Evolutionary conservation across 1,284 basidiomycete genomes (phyloP).

Genomic region (Chondrostereum purpureum): DNA sequence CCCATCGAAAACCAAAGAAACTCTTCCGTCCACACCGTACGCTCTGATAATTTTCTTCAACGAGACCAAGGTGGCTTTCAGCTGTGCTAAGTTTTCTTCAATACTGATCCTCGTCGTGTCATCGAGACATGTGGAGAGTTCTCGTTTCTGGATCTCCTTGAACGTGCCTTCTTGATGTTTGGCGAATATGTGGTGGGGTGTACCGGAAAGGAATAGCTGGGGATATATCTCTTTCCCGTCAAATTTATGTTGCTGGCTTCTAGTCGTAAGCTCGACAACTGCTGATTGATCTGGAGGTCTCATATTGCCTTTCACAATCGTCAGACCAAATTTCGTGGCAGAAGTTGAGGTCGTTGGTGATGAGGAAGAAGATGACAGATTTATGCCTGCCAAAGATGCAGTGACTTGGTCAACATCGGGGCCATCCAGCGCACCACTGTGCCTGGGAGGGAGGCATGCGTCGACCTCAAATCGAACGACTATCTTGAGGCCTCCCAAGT

Average conservation of each 20-base stretch:
- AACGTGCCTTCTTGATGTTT: constrained; percentile 42
- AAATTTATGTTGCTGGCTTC: constrained; percentile 28
- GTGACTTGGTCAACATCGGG: constrained; percentile 31
- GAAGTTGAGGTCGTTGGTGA: background rate
- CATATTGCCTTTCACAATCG: constrained; percentile 32
- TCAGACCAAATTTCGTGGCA: constrained; percentile 21
- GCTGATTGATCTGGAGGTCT: constrained; percentile 32
- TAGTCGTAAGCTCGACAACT: constrained; percentile 43
- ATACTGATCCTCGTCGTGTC: constrained; percentile 25
- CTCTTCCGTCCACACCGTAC: constrained; percentile 33
- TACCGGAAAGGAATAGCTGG: constrained; percentile 52
- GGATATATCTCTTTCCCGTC: constrained; percentile 42
- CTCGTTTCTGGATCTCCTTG: constrained; percentile 32
- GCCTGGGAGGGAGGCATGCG: constrained; percentile 28
- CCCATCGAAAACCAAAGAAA: constrained; percentile 41
- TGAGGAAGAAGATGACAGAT: constrained; percentile 15
- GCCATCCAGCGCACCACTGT: constrained; percentile 14
- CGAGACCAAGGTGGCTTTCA: constrained; percentile 29
- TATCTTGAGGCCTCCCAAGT: constrained; percentile 41
- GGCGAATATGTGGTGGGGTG: constrained; percentile 41
- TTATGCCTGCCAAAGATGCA: constrained; percentile 22
- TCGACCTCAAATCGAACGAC: constrained; percentile 47
- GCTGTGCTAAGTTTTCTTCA: constrained; percentile 28
- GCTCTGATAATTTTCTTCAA: constrained; percentile 17
- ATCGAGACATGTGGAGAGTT: constrained; percentile 26